These are phyloP conservation scores for Salinomyces thailandicus DNA, from an alignment of 2,329 filamentous ascomycete species.

Conservation along the genomic window DNA sequence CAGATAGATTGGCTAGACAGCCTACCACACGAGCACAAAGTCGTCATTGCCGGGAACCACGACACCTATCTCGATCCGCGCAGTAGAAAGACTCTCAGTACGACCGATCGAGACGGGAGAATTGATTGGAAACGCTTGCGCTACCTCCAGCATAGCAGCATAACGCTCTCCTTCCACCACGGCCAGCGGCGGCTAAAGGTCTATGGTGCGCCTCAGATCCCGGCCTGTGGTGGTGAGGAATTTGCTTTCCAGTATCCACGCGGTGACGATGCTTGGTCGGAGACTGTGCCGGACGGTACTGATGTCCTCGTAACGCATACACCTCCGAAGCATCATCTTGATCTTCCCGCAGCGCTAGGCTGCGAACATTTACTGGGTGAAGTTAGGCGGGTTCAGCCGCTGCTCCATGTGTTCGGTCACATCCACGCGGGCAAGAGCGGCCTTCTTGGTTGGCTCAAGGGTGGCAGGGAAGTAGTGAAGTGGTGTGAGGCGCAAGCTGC, in stretches of 20 bases:
- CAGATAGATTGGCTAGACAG: conserved; percentile 72
- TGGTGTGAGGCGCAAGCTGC: conserved; percentile 57
- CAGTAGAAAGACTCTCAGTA: conserved; percentile 40
- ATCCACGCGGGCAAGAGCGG: conserved; percentile 54
- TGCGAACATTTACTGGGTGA: conserved; percentile 59
- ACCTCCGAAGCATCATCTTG: conserved; percentile 62
- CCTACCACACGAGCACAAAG: conserved; percentile 67
- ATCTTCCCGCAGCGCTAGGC: conserved; percentile 54
- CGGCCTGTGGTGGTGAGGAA: conserved; percentile 56
- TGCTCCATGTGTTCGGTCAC: conserved; percentile 75
- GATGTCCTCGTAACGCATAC: conserved; percentile 76
- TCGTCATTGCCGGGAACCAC: conserved; percentile 80
- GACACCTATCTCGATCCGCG: conserved; percentile 71
- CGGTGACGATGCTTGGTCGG: conserved; percentile 58
- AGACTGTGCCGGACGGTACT: conserved; percentile 57
- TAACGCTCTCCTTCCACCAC: conserved; percentile 51
- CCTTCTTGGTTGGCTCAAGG: conserved; percentile 21
- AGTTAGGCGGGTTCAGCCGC: conserved; percentile 62
- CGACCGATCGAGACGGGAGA: conserved; percentile 44
- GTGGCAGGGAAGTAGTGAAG: conserved; percentile 58
- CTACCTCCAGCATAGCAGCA: conserved; percentile 62
- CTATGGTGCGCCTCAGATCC: conserved; percentile 75
- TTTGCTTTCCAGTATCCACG: conserved; percentile 70
- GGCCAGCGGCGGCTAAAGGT: conserved; percentile 50
- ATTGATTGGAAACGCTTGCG: conserved; percentile 58